phyloP scores from a whole-genome alignment of 495 filamentous ascomycete species.

The Lasiosphaeris hirsuta region DNA sequence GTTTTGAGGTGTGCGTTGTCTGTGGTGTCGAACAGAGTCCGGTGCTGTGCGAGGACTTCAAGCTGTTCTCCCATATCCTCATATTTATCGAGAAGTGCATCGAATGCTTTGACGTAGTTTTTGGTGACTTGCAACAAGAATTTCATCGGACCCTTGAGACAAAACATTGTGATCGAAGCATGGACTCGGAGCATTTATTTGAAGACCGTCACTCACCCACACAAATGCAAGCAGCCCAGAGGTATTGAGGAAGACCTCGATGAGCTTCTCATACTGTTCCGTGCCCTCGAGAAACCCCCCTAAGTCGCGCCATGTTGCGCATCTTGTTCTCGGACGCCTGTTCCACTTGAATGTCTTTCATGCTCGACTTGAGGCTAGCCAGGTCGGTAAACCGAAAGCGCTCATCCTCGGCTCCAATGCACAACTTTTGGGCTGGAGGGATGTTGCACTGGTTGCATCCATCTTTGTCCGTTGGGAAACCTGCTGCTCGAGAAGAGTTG shows the following conservation, averaged over 20 bases:
- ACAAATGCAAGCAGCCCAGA: conserved; percentile 4
- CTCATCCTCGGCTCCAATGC: too few relatives aligned
- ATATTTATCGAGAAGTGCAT: conserved; percentile 1
- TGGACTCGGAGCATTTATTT: too few relatives aligned
- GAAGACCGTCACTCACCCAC: background rate
- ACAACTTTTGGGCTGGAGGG: too few relatives aligned
- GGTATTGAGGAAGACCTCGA: conserved; percentile 7
- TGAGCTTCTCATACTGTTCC: conserved; percentile 7
- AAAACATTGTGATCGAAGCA: too few relatives aligned
- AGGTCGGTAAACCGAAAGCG: too few relatives aligned
- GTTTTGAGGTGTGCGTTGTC: background rate
- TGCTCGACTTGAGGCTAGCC: conserved; percentile 5
- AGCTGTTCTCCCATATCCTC: conserved; percentile 11
- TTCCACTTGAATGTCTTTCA: conserved; percentile 5
- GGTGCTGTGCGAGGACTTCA: background rate
- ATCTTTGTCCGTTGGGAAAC: too few relatives aligned
- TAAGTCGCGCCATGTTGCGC: conserved; percentile 1
- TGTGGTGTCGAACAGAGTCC: conserved; percentile 1
- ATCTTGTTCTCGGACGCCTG: background rate
- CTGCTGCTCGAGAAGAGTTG: too few relatives aligned
- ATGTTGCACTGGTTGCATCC: too few relatives aligned
- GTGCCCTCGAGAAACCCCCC: conserved; percentile 6
- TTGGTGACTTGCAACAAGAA: conserved; percentile 7
- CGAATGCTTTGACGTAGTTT: conserved; percentile 9
- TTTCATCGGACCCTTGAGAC: conserved; percentile 3